These are phyloP conservation scores for Metschnikowia picachoensis DNA, from an alignment of 805 yeast species.

Conservation along the genomic window DNA sequence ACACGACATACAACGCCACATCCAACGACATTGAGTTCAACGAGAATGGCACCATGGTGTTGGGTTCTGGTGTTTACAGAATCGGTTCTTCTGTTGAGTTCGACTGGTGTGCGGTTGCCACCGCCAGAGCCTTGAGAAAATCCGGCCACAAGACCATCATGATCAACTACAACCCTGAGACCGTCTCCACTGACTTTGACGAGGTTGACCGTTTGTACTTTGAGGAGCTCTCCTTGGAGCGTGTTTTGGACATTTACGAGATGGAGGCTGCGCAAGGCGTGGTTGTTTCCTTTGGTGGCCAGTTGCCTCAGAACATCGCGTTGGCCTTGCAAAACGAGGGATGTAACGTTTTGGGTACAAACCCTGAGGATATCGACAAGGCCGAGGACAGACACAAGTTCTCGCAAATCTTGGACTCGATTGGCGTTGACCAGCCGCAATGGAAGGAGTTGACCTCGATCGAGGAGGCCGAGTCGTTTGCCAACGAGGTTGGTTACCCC, in stretches of 20 bases:
- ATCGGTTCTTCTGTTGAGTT: constrained; percentile 98
- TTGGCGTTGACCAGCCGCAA: constrained; percentile 92
- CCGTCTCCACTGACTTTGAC: constrained; percentile 96
- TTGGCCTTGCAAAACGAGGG: constrained; percentile 73
- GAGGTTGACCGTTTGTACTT: constrained; percentile 97
- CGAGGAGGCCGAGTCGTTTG: constrained; percentile 80
- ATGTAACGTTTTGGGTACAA: constrained; percentile 88
- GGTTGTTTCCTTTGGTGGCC: constrained; percentile 97
- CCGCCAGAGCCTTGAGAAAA: constrained; percentile 90
- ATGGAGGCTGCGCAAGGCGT: constrained; percentile 86
- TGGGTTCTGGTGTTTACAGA: constrained; percentile 99
- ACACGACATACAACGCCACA: constrained; percentile 93
- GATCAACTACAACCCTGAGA: constrained; percentile 98
- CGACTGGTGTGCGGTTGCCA: constrained; percentile 98
- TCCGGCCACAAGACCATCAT: constrained; percentile 86
- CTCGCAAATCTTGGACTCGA: constrained; percentile 88
- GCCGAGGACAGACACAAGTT: constrained; percentile 99
- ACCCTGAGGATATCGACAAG: constrained; percentile 90
- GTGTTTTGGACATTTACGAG: constrained; percentile 96
- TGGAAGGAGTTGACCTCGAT: constrained; percentile 94
- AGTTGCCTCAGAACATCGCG: constrained; percentile 96
- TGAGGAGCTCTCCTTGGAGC: constrained; percentile 91
- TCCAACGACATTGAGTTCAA: constrained; percentile 78
- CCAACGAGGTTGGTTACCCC: constrained; percentile 85
- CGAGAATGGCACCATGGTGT: constrained; percentile 88